These are phyloP conservation scores for Phytophthora kernoviae DNA, from an alignment of 352 stramenopile species.

Conservation along the genomic window DNA sequence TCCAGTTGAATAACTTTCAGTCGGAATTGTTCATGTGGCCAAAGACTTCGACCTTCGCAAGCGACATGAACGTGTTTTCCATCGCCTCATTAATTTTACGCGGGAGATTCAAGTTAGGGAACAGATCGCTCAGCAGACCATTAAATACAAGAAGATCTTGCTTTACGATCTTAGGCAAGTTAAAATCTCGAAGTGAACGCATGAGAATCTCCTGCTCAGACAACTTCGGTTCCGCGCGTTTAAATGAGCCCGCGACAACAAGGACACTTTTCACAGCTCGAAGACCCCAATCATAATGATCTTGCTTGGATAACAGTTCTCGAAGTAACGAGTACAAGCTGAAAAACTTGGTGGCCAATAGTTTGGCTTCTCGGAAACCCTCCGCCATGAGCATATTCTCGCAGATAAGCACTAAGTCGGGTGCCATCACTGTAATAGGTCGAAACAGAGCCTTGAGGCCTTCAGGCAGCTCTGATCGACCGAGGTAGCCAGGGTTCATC, in stretches of 20 bases:
- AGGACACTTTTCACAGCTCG: slow-evolving; percentile 95
- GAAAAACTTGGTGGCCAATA: slow-evolving; percentile 95
- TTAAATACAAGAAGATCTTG: slow-evolving; percentile 95
- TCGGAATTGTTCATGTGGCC: slow-evolving; percentile 92
- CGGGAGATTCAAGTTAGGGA: slow-evolving; percentile 89
- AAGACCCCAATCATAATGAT: slow-evolving; percentile 97
- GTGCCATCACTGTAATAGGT: slow-evolving; percentile 96
- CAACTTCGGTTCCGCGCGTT: slow-evolving; percentile 92
- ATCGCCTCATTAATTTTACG: slow-evolving; percentile 89
- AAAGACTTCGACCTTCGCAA: slow-evolving; percentile 89
- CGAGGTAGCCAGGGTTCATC: slow-evolving; percentile 97
- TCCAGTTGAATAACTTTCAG: slow-evolving; percentile 96
- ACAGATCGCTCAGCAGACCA: slow-evolving; percentile 93
- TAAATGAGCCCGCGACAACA: slow-evolving; percentile 93
- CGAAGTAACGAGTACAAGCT: slow-evolving; percentile 93
- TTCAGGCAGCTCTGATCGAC: slow-evolving; percentile 93
- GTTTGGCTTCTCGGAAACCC: slow-evolving; percentile 93
- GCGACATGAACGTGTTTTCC: slow-evolving; percentile 91
- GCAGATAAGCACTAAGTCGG: slow-evolving; percentile 95
- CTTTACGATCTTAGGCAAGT: slow-evolving; percentile 95
- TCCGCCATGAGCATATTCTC: slow-evolving; percentile 98
- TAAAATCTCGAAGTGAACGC: slow-evolving; percentile 95
- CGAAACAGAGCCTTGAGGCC: slow-evolving; percentile 95
- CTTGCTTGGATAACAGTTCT: slow-evolving; percentile 94
- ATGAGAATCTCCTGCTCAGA: slow-evolving; percentile 93